Base-by-base conservation (phyloP, 1,284 basidiomycete genomes). In the Microbotryum lychnidis-dioicae region DNA sequence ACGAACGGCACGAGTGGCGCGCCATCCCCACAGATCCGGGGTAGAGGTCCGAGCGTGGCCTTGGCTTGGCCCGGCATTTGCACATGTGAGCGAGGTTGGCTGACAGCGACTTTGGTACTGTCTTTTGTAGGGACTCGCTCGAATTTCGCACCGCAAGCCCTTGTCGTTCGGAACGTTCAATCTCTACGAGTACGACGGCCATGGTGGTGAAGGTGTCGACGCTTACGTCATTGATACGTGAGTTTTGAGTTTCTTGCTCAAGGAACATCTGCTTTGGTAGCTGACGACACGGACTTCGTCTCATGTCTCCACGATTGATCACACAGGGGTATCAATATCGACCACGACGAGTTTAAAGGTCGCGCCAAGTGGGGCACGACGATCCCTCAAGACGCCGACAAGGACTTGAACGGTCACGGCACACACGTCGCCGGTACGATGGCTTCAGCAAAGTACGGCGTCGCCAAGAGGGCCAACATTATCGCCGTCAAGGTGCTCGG, bases 401-500 rank as follows among this genome's bases (percentile, higher is more conserved):
- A 82, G 69, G 91, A 93, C 71, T 79, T 77, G 55, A 82, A 82
- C 73, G 82, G 82, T 54, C 81, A 82, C 74, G 81, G 81, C 56
- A 84, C 88, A 49, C 91, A 94, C 77, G 91, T 89, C 70, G 88
- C 89, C 51, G 60, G 77, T 50, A 78, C 77, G 21, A 76, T 78
- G 54, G 91, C 83, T 23, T 88, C 86, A 20, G 76, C 77, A 71
- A 85, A 80, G 73, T 94, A 89, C 72, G 96, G 96, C 78, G 91
- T 98, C 52, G 93, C 96, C 61, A 98, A 97, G 84, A 82, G 83
- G 70, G 93, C 92, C 54, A 83, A 88, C 63, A 82, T 98, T 67
- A 84, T 91, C 68, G 96, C 96, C 55, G 94, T 99, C 79, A 98
- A 98, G 83, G 96, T 99, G 25, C 83, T 98, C 58, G 91, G 91